phyloP scores from a whole-genome alignment of 441 rosid genomes.

The Croton setiger region DNA sequence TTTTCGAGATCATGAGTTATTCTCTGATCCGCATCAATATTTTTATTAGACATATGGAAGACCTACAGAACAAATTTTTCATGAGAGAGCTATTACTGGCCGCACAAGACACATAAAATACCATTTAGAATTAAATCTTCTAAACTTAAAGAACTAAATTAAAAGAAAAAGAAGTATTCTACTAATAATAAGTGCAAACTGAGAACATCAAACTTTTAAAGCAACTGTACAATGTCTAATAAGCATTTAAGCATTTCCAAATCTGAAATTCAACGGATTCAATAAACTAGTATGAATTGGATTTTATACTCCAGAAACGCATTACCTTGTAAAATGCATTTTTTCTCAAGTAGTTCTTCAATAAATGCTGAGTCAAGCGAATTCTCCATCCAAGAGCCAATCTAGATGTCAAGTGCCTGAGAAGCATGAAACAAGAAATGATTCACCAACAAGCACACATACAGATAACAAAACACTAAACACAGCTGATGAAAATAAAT shows the following conservation, averaged over 20 bases:
- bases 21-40: constrained; percentile 96
- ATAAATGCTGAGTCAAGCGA: constrained; percentile 86
- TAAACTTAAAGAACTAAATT: neutral
- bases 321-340: constrained; percentile 97
- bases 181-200: neutral
- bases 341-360: constrained; percentile 81
- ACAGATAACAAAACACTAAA: neutral
- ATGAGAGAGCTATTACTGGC: constrained; percentile 10
- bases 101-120: constrained; percentile 2
- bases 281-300: neutral
- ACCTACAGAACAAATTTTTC: constrained; percentile 45
- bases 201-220: neutral
- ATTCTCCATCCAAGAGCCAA: constrained; percentile 99
- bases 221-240: neutral
- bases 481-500: neutral
- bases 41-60: constrained; percentile 88
- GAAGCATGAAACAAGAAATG: constrained; percentile 21
- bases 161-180: neutral
- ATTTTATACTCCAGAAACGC: neutral
- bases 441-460: neutral
- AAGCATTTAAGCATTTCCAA: neutral
- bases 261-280: neutral
- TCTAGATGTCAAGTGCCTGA: constrained; percentile 84
- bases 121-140: constrained; percentile 2
- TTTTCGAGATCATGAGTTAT: constrained; percentile 95